Evolutionary conservation across 2,329 filamentous ascomycete species (phyloP).

Genomic region (Penicillium occitanis): DNA sequence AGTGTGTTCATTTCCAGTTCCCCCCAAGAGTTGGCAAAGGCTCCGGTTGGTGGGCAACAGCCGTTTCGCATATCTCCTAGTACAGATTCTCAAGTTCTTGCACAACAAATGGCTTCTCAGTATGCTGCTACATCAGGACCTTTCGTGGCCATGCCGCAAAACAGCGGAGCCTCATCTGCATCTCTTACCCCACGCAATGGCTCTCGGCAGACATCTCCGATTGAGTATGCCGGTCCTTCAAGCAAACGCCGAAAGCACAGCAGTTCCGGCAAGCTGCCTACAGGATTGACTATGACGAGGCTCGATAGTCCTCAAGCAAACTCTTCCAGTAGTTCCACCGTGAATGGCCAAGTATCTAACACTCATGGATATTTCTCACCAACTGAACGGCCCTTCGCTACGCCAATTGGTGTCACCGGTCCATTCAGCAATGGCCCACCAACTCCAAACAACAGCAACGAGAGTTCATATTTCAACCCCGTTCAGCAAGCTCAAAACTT

Average conservation of each 20-base stretch:
- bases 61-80: conserved; percentile 60
- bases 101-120: conserved; percentile 51
- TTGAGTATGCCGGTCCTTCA: conserved; percentile 61
- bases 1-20: conserved; percentile 44
- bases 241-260: conserved; percentile 83
- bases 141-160: conserved; percentile 39
- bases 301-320: conserved; percentile 60
- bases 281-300: conserved; percentile 76
- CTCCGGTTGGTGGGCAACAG: conserved; percentile 35
- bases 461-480: conserved; percentile 60
- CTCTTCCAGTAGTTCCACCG: conserved; percentile 37
- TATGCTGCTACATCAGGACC: conserved; percentile 42
- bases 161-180: conserved; percentile 44
- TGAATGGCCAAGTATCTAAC: conserved; percentile 44
- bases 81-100: conserved; percentile 62
- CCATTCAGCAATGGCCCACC: conserved; percentile 62
- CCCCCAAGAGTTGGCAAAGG: conserved; percentile 33
- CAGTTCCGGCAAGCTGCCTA: conserved; percentile 66
- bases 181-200: conserved; percentile 60
- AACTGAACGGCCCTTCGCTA: conserved; percentile 49
- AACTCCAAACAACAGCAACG: conserved; percentile 61
- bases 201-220: conserved; percentile 73
- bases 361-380: conserved; percentile 38
- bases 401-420: conserved; percentile 43
- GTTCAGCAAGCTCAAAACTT: conserved; percentile 62